Conservation (phyloP, 163 green algal species). For the Scenedesmus sp. region DNA sequence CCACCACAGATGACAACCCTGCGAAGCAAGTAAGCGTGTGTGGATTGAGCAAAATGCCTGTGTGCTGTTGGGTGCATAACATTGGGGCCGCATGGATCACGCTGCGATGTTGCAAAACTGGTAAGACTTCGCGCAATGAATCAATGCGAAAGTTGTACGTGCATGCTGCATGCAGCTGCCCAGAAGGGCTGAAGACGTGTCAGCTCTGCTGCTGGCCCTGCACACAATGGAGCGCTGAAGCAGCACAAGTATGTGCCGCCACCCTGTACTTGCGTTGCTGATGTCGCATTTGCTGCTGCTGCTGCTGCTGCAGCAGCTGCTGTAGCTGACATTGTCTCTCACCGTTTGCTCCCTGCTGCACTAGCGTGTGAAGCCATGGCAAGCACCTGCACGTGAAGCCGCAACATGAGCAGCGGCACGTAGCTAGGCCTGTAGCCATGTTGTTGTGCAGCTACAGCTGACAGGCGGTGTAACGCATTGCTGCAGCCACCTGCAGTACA, state of each 20-base stretch:
- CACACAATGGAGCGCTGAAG: not conserved
- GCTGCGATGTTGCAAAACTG: not conserved
- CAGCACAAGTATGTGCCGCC: not conserved
- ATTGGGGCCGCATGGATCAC: not conserved
- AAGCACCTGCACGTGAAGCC: not conserved
- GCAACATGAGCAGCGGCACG: not conserved
- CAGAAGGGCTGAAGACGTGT: not conserved
- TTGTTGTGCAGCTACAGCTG: not conserved
- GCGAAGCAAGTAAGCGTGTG: not conserved
- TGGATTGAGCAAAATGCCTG: not conserved
- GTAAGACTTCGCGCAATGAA: not conserved
- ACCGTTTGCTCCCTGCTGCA: not conserved
- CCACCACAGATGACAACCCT: constrained; percentile 82
- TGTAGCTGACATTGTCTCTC: not conserved
- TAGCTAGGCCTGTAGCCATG: not conserved
- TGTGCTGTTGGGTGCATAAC: not conserved
- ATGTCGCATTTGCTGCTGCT: not conserved
- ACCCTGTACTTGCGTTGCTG: too few relatives aligned
- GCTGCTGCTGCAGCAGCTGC: not conserved
- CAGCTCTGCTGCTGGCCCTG: not conserved
- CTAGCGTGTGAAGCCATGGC: not conserved
- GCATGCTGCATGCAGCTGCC: too few relatives aligned
- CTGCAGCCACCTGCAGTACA: not conserved
- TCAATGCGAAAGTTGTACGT: not conserved
- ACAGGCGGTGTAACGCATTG: not conserved